Base-by-base conservation (phyloP, 2,329 filamentous ascomycete genomes). In the Pestalotiopsis sp. region DNA sequence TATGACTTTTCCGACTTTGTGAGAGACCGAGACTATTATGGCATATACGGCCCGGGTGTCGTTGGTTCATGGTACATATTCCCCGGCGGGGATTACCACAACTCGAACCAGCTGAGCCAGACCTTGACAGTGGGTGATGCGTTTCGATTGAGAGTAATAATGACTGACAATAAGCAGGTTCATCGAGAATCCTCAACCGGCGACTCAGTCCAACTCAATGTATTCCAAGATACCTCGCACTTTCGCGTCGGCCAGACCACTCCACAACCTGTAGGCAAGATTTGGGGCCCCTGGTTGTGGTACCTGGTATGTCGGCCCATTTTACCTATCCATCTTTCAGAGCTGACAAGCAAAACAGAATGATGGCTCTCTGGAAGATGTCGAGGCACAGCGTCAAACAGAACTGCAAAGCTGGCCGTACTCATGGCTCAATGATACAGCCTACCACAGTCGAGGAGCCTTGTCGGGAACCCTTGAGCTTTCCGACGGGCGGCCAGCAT, bases 51-150 rank as follows among this genome's bases (percentile, higher is more conserved):
- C 0, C 77, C 81, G 1, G 59, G 31, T 36, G 77, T 79, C 20
- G 79, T 85, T n/a, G 85, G 85, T 2, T 84, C 82, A 25, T 87
- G 85, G 85, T 86, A 86, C 69, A 81, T 87, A 63, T 79, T 83
- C 68, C 77, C 83, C 3, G 83, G 83, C 1, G 85, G 84, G 65
- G 85, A 87, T 69, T 86, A 86, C 70, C 84, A 81, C 72, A 87
- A 86, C 56, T 84, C 84, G 2, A 80, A 86, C 70, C 84, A 86
- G 66, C 70, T 86, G 27, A 87, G 86, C 76, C 84, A 87, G 71
- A 85, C 86, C 67, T 75, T 87, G 58, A 85, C 83, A 77, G 81
- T 72, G 62, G 11, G 36, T 12, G 2, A 20, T 23, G 12, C 17
- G 6, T 25, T 14, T n/a, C n/a, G 17, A 2, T 23, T 23, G 11